Conservation (phyloP, 2,329 filamentous ascomycete species). For the Huntiella bhutanensis region DNA sequence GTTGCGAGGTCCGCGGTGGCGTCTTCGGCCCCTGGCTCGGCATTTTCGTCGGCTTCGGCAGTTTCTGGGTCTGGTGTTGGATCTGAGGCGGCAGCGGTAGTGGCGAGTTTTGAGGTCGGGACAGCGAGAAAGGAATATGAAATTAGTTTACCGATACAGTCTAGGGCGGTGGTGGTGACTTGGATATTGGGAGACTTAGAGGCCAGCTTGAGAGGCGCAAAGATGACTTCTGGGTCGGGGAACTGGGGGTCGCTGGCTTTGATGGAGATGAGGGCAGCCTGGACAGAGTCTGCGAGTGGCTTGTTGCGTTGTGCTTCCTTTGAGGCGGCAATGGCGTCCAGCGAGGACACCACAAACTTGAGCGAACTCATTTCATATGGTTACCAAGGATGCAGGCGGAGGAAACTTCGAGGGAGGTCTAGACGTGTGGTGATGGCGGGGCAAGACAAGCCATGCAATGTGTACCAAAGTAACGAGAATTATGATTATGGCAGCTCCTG, state of each 20-base stretch:
- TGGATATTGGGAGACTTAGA: conserved; percentile 72
- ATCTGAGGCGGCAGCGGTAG: not conserved
- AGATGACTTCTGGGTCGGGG: conserved; percentile 80
- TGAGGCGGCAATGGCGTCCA: conserved; percentile 79
- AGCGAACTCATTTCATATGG: conserved; percentile 54
- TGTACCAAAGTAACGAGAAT: not conserved
- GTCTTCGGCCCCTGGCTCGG: not conserved
- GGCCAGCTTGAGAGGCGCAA: conserved; percentile 75
- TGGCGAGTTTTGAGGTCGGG: not conserved
- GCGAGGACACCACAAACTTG: conserved; percentile 82
- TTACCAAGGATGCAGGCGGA: not conserved
- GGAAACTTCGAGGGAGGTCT: not conserved
- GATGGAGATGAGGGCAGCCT: conserved; percentile 67
- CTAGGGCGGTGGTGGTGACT: conserved; percentile 74
- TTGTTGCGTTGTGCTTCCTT: conserved; percentile 82
- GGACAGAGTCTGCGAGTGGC: conserved; percentile 62
- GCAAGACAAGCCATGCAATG: not conserved
- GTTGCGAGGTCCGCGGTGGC: not conserved
- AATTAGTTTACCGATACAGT: conserved; percentile 97
- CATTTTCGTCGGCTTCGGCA: not conserved
- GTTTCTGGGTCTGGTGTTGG: not conserved
- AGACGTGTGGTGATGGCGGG: conserved; percentile 3
- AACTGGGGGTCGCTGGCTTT: conserved; percentile 64
- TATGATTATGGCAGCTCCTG: not conserved
- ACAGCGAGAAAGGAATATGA: conserved; percentile 96